Base-by-base conservation (phyloP, 1,284 basidiomycete species). In the Sporisorium iseilematis-ciliati region DNA sequence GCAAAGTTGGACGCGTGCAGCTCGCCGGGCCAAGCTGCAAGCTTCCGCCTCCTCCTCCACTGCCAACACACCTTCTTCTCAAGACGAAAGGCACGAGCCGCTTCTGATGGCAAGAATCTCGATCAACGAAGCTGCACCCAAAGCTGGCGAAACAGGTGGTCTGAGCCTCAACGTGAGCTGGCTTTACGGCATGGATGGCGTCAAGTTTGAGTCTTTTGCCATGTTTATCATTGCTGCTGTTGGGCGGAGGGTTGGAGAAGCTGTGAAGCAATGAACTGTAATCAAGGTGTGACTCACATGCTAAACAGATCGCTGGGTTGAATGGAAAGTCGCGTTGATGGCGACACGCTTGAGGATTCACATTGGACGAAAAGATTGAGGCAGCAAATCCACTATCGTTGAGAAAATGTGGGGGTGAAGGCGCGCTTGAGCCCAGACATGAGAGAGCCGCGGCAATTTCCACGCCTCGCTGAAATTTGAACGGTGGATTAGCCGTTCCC, bases 141-240 rank as follows among this genome's bases (percentile, higher is more conserved):
- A 33, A 18, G n/a, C 16, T 6, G 23, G n/a, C 7, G 31, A 43
- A 33, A 66, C 56, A 16, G 70, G 70, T 8, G 70, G 70, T 8
- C 42, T 75, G 0, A 10, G 20, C 7, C 46, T 75, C 23, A 50
- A 53, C n/a, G 56, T 69, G 7, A 41, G 20, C 25, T 76, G 74
- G 69, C 65, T 51, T 2, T 72, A 51, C 16, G 74, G 74, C 31
- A 21, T 42, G 23, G 62, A 69, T 14, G 35, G 33, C 25, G 54
- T 62, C 49, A 62, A 53, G 43, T 76, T 68, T 54, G 74, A 76
- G 42, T 68, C 65, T 3, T 75, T 75, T 55, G 72, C 72, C 50
- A 69, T 62, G 58, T 68, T 64, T 23, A n/a, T 74, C 20, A 40
- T 74, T 7, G 51, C 56, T 18, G 61, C 65, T 4, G 29, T 74